Conservation (phyloP, 345 rosid genomes). For the Eucalyptus microcorys region DNA sequence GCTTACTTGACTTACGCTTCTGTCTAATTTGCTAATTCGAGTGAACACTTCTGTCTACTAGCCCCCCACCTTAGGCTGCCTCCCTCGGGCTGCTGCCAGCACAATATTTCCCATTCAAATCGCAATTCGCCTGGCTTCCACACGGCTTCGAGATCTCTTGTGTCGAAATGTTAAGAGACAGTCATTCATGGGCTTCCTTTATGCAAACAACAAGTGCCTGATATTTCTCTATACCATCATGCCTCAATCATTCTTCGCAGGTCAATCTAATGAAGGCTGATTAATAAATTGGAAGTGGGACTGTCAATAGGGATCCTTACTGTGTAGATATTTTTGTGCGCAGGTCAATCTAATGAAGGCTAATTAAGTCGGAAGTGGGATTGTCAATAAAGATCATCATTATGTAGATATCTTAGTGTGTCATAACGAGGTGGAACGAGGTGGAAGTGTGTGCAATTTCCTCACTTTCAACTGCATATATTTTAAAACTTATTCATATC, state of each 20-base stretch:
- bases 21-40: background rate
- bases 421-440: background rate
- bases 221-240: background rate
- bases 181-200: background rate
- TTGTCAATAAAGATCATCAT: too few relatives aligned
- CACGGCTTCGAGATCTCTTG: background rate
- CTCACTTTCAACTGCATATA: background rate
- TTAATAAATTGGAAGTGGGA: too few relatives aligned
- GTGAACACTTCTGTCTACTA: too few relatives aligned
- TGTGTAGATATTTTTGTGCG: too few relatives aligned
- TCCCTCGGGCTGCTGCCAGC: background rate
- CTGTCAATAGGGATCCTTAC: too few relatives aligned
- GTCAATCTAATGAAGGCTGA: too few relatives aligned
- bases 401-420: background rate
- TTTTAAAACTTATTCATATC: background rate
- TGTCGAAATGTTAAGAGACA: background rate
- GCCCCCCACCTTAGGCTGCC: background rate
- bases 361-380: too few relatives aligned
- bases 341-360: too few relatives aligned
- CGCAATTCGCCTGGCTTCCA: accelerated
- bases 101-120: background rate
- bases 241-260: accelerated
- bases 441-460: too few relatives aligned
- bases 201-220: accelerated
- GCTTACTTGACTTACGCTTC: background rate